These are phyloP conservation scores for Penicillium bovifimosum DNA, from an alignment of 495 filamentous ascomycete genomes.

Conservation along the genomic window DNA sequence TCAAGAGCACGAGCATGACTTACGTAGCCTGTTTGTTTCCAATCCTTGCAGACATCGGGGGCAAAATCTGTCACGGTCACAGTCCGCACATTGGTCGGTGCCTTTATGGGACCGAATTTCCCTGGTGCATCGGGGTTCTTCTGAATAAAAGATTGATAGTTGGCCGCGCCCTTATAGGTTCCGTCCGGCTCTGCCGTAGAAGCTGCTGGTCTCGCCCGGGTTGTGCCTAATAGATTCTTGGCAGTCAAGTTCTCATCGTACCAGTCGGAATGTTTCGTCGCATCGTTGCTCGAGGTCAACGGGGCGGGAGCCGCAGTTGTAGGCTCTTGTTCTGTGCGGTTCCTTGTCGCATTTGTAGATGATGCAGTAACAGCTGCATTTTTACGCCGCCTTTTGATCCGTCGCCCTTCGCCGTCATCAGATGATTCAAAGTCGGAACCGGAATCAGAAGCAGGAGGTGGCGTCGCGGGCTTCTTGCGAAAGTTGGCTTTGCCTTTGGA, in stretches of 20 bases:
- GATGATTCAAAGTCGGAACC: constrained; percentile 65
- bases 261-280: constrained; percentile 91
- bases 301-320: constrained; percentile 44
- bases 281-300: constrained; percentile 70
- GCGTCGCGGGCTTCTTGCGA: constrained; percentile 78
- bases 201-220: constrained; percentile 25
- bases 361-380: constrained; percentile 56
- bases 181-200: constrained; percentile 43
- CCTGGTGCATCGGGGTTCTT: constrained; percentile 75
- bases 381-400: constrained; percentile 74
- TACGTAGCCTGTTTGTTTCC: constrained; percentile 68
- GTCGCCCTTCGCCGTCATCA: constrained; percentile 65
- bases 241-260: constrained; percentile 60
- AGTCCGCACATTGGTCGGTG: constrained; percentile 83
- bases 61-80: constrained; percentile 88
- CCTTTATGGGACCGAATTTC: constrained; percentile 79
- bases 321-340: constrained; percentile 50
- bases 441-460: constrained; percentile 59
- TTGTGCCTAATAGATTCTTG: constrained; percentile 61
- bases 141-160: constrained; percentile 68
- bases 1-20: neutral
- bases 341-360: constrained; percentile 34
- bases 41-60: constrained; percentile 95
- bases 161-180: constrained; percentile 71
- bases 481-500: constrained; percentile 70